Conservation (phyloP, 2,329 filamentous ascomycete genomes). For the Phialophora chinensis region DNA sequence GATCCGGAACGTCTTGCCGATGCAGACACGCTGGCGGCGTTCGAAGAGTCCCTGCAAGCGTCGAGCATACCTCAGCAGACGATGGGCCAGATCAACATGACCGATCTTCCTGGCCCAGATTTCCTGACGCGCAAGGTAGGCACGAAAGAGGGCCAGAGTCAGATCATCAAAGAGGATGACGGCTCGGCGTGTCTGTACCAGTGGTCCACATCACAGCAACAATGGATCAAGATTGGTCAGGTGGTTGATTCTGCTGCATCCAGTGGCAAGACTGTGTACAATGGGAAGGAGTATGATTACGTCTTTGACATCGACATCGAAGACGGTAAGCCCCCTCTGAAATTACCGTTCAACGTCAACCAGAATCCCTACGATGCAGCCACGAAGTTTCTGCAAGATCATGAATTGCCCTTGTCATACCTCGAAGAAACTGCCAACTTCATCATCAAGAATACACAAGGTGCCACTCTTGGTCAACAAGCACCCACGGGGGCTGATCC, state of each 20-base stretch:
- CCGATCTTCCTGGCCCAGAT: constrained; percentile 85
- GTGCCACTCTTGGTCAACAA: constrained; percentile 73
- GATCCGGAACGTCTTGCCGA: constrained; percentile 72
- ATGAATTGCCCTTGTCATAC: constrained; percentile 85
- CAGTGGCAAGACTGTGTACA: constrained; percentile 76
- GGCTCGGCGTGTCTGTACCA: constrained; percentile 84
- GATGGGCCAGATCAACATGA: constrained; percentile 83
- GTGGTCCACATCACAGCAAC: constrained; percentile 74
- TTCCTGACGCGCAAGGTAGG: constrained; percentile 82
- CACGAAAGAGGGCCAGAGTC: constrained; percentile 94
- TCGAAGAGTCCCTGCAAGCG: constrained; percentile 79
- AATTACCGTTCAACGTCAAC: constrained; percentile 90
- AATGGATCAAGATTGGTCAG: constrained; percentile 91
- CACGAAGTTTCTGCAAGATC: constrained; percentile 86
- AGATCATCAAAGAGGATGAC: constrained; percentile 84
- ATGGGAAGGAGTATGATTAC: constrained; percentile 90
- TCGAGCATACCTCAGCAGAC: constrained; percentile 90
- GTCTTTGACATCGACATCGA: constrained; percentile 97
- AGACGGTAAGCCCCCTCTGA: constrained; percentile 88
- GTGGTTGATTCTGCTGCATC: constrained; percentile 89
- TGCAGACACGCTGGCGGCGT: constrained; percentile 70
- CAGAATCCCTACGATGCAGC: constrained; percentile 93
- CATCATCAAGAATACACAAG: constrained; percentile 87
- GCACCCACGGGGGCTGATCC: constrained; percentile 67
- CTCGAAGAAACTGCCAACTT: constrained; percentile 92